A percentile compares a stretch with the other conserved stretches of the same genome.
phyloP scores from a whole-genome alignment of 2,329 filamentous ascomycete genomes.

The Ustilaginoidea virens region DNA sequence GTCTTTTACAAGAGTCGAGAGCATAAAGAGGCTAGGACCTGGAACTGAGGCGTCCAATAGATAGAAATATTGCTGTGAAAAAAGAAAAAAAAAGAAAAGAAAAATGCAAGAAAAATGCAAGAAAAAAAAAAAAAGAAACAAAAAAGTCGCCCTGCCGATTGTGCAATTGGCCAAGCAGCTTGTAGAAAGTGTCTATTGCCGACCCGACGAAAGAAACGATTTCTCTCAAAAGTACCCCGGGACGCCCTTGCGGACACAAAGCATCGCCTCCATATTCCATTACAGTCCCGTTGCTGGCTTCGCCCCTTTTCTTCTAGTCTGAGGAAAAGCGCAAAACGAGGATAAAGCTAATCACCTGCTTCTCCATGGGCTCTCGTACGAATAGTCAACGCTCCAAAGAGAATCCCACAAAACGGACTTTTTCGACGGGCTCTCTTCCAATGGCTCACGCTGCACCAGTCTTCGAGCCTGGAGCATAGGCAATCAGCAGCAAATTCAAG shows the following conservation, averaged over 20 bases:
- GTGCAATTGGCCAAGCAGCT: too few species aligned
- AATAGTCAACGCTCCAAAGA: slow-evolving; percentile 45
- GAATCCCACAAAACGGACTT: slow-evolving; percentile 46
- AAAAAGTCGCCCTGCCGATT: not conserved
- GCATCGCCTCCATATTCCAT: too few species aligned
- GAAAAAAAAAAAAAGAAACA: not conserved
- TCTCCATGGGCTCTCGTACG: slow-evolving; percentile 28
- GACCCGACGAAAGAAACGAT: too few species aligned
- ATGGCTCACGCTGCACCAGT: slow-evolving; percentile 22
- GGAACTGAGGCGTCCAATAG: too few species aligned
- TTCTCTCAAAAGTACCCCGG: too few species aligned
- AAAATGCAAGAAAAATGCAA: not conserved
- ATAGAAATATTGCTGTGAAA: not conserved
- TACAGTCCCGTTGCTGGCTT: too few species aligned
- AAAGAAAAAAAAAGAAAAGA: not conserved
- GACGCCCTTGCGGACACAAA: too few species aligned
- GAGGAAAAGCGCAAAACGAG: too few species aligned
- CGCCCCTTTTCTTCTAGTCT: not conserved
- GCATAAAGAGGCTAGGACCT: too few species aligned
- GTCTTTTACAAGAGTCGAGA: too few species aligned
- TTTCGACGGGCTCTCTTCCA: slow-evolving; percentile 24
- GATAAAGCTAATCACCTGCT: slow-evolving; percentile 6
- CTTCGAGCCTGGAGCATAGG: slow-evolving; percentile 12
- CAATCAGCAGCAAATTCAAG: slow-evolving; percentile 14
- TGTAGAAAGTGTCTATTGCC: too few species aligned